A percentile compares a stretch with the other conserved stretches of the same genome.
phyloP scores from a whole-genome alignment of 169 alveolate species.

The Eimeria praecox region DNA sequence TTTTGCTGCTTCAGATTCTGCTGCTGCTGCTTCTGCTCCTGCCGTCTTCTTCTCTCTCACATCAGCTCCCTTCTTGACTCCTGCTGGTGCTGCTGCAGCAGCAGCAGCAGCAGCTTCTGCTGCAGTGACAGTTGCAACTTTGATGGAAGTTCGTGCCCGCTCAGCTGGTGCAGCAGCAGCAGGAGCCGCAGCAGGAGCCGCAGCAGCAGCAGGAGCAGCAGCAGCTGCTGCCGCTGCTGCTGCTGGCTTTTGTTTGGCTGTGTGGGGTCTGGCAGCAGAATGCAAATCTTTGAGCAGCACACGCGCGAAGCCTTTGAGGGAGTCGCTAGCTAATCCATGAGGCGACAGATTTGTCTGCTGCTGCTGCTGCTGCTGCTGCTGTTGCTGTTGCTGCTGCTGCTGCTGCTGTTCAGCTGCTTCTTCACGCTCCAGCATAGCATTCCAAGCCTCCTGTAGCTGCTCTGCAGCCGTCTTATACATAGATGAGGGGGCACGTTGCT shows the following conservation, averaged over 20 bases:
- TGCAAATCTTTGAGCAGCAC: constrained; percentile 31
- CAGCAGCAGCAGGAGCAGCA: background rate
- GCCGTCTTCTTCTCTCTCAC: background rate
- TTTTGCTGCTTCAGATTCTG: background rate
- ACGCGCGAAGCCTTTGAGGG: constrained; percentile 1
- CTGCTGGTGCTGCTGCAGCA: background rate
- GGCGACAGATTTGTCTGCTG: background rate
- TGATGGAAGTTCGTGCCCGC: background rate
- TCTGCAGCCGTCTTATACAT: background rate
- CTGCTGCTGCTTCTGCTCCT: background rate
- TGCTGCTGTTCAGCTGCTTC: constrained; percentile 33
- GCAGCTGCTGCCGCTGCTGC: constrained; percentile 43
- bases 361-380: constrained; percentile 42
- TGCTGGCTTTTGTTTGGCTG: background rate
- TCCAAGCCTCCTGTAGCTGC: constrained; percentile 69
- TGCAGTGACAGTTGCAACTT: background rate
- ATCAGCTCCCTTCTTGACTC: background rate
- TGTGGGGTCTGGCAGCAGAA: constrained; percentile 9
- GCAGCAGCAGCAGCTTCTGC: background rate
- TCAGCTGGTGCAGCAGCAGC: background rate
- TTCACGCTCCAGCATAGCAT: constrained; percentile 26
- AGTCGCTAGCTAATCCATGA: background rate
- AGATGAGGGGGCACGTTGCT: background rate
- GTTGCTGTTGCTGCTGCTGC: constrained; percentile 47
- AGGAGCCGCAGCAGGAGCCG: background rate